Evolutionary conservation across 805 yeast genomes (phyloP), one percentile per base, ranked within the genome.

Genomic region (Saccharomycopsis synnaedendra): DNA sequence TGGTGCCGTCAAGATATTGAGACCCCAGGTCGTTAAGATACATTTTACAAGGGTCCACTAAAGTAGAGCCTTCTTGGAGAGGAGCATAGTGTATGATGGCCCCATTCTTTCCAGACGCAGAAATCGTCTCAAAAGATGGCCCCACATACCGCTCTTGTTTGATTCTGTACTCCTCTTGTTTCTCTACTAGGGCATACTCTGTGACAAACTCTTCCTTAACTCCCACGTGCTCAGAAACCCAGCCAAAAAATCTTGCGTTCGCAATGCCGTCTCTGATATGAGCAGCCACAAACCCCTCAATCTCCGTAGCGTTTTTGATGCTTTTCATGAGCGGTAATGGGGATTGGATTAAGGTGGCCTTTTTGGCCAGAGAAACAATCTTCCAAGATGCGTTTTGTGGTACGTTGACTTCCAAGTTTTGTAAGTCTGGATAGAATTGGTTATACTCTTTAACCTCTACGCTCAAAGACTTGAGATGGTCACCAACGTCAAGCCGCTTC

Each of bases 1-100:
- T 93, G 0, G 98, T 93, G 7, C 98, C 98, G 58, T 89, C 96
- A 28, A 82, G 62, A 59, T 76, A 90, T 58, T 93, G 98, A 0
- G 93, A 85, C 3, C 98, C 98, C 2, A 95, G 78, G 62, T 93
- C 98, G 51, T 85, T 69, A 53, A 93, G 68, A 56, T 82, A 88
- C 1, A 88, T 74, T 49, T 81, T 75, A 27, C 73, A 63, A 5
- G 82, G 80, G 57, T 84, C 81, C 50, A 93, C 76, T 49, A 72
- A 62, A 1, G 82, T 67, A 46, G 76, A 73, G 19, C 74, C 69
- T 8, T 74, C 80, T 32, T 66, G 65, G 0, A 80, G 72, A 32
- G 95, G 94, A 0, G 82, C 71, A 58, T 85, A 85, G 58, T 85
- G 94, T 47, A 83, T 80, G 5, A 85, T 69, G 0, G 93, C 80